These are phyloP conservation scores for Marasmius oreades DNA, from an alignment of 1,284 basidiomycete genomes.

Conservation along the genomic window DNA sequence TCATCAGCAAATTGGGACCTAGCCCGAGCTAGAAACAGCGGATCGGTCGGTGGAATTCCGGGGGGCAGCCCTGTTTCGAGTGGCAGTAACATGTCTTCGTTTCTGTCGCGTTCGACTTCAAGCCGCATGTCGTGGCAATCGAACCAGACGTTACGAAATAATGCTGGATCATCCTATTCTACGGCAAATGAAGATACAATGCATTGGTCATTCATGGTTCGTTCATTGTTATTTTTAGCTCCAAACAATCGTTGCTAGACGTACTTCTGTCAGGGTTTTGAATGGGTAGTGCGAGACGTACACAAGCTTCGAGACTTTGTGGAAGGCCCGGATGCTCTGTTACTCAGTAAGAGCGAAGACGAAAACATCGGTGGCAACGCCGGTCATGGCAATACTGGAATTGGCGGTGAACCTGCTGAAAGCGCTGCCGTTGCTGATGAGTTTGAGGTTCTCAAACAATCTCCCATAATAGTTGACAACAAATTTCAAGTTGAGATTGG, in stretches of 20 bases:
- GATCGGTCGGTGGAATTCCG: conserved; percentile 11
- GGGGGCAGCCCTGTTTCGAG: neutral
- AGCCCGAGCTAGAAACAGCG: conserved; percentile 1
- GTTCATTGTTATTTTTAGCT: conserved; percentile 16
- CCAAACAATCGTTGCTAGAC: neutral
- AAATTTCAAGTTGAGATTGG: conserved; percentile 73
- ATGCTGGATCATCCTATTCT: conserved; percentile 1
- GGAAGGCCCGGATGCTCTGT: conserved; percentile 28
- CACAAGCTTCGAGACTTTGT: conserved; percentile 52
- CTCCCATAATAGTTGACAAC: conserved; percentile 63
- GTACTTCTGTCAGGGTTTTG: conserved; percentile 48
- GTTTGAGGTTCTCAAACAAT: conserved; percentile 62
- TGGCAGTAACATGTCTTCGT: conserved; percentile 13
- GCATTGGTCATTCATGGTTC: conserved; percentile 61
- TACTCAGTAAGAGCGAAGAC: conserved; percentile 11
- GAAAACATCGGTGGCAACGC: conserved; percentile 19
- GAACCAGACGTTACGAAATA: conserved; percentile 3
- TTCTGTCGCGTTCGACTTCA: conserved; percentile 17
- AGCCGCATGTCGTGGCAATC: conserved; percentile 6
- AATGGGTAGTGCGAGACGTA: conserved; percentile 61
- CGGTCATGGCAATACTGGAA: conserved; percentile 17
- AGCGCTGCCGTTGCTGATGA: conserved; percentile 21
- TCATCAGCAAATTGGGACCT: conserved; percentile 9
- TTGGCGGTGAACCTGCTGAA: conserved; percentile 19
- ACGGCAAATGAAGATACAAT: conserved; percentile 38